Base-by-base conservation (phyloP, 805 yeast genomes). In the Schwanniomyces occidentalis region DNA sequence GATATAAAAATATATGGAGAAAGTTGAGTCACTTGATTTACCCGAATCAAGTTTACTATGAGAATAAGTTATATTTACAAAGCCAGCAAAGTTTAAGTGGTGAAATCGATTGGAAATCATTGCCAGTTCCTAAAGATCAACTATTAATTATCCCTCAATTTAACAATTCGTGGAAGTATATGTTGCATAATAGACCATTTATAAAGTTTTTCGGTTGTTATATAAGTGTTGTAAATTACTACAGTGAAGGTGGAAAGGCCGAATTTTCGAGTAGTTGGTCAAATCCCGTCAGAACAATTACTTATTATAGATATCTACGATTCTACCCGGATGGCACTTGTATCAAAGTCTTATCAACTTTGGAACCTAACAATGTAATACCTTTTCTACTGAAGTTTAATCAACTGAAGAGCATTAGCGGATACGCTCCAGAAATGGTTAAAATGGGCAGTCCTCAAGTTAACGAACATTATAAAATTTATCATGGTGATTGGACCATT, bases 301-400 rank as follows among this genome's bases (percentile, higher is more conserved):
- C 96, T 0, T 91, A 91, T 53, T 91, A 87, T 54, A 66, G 99
- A 43, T 93, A 89, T 56, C 60, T 82, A 22, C 69, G 97, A 42
- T 89, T 91, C 51, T 85, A 73, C 54, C 81, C 82, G 0, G 84
- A 85, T 51, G 97, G 98, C 0, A 64, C 74, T 1, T 83, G 87
- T 40, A 61, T 85, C 27, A 77, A 84, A 51, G 70, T 85, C 18
- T 70, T 87, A 17, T 76, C 95, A 0, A 74, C 83, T 3, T 69
- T 78, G 35, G 91, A 85, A 48, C 98, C 98, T 0, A 54, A 58
- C 2, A 56, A 63, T 27, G 80, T 89, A 1, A 81, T 90, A 2
- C 82, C 82, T 3, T 63, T 63, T 34, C 69, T 85, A 33, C 67
- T 56, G 66, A 51, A 44, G 30, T 32, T 39, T 19, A 55, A 52